Base-by-base conservation (phyloP, 2,329 filamentous ascomycete genomes). In the Xylariaceae sp. region DNA sequence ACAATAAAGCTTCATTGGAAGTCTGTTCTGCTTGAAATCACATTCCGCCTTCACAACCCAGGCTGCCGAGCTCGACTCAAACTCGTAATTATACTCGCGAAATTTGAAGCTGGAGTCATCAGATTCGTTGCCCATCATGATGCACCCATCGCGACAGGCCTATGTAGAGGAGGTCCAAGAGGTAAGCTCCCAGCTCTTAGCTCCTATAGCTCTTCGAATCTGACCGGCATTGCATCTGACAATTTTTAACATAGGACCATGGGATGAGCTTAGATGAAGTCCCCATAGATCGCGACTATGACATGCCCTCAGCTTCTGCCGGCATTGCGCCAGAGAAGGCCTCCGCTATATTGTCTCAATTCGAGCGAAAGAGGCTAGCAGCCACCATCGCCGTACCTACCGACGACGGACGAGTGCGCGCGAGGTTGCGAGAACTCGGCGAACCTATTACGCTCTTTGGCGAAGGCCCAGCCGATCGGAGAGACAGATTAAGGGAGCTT, bases 391-490 rank as follows among this genome's bases (percentile, higher is more conserved):
- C 90, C 12, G 95, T 99, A 2, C 95, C 93, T 0, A 99, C 96
- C 52, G 93, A 97, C 72, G 95, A 99, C 78, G 87, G 84, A 59
- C 86, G 90, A 67, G 93, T 99, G 46, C 89, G 92, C 58, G 81
- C 86, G 40, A 87, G 85, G 63, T 82, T 98, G 56, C 87, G 95
- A 63, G 89, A 95, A 67, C 81, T 96, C 61, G 91, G 90, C n/a
- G 90, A 99, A 70, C 95, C 95, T 10, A 87, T 98, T 52, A 99
- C 93, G 0, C 81, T 98, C 0, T 99, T 99, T 63, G 95, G 93
- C 56, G 95, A 99, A 76, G 91, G 90, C 0, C 88, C 88, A 1
- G 87, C 85, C 21, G 93, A 98, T 67, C 82, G 95, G 57, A 84
- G 96, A 77, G 93, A 96, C 70, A 86, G 95, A 62, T 75, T 99